Percentiles rank a stretch among this genome's conserved stretches.
phyloP scores from a whole-genome alignment of 805 yeast genomes.

The Myxozyma neotropica region DNA sequence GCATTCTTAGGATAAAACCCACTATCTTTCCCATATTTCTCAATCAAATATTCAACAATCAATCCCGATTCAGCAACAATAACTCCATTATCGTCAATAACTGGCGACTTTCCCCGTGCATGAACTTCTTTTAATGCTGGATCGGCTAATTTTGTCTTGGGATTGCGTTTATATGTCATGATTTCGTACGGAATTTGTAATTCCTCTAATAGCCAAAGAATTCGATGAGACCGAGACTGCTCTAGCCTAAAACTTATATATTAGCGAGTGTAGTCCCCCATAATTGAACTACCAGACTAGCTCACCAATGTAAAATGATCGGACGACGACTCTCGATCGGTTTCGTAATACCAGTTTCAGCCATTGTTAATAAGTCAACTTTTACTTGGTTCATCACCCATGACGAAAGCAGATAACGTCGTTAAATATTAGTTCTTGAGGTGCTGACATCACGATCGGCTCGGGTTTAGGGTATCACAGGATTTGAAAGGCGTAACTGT shows the following conservation, averaged over 20 bases:
- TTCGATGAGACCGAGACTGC: conserved; percentile 61
- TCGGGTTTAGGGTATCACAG: no score
- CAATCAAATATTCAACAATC: conserved; percentile 56
- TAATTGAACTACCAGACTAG: not conserved
- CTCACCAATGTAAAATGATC: not conserved
- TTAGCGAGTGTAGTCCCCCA: not conserved
- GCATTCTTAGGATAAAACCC: conserved; percentile 33
- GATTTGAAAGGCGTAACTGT: no score
- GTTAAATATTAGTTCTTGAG: no score
- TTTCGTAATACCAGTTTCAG: no score
- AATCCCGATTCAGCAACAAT: conserved; percentile 62
- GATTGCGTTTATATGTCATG: conserved; percentile 55
- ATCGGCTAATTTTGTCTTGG: conserved; percentile 53
- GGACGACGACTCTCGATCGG: not conserved
- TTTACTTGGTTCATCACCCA: no score
- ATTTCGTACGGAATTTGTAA: conserved; percentile 58
- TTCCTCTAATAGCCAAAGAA: conserved; percentile 67
- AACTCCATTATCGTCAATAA: conserved; percentile 52
- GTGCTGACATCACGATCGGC: no score
- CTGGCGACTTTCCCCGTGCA: conserved; percentile 67
- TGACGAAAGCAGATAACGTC: no score
- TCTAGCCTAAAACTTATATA: conserved; percentile 46
- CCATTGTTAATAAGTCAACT: no score
- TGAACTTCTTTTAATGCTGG: conserved; percentile 55
- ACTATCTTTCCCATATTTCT: conserved; percentile 50